These are phyloP conservation scores for Allomyces macrogynus DNA, from an alignment of 192 early-diverging fungal species.

Conservation along the genomic window DNA sequence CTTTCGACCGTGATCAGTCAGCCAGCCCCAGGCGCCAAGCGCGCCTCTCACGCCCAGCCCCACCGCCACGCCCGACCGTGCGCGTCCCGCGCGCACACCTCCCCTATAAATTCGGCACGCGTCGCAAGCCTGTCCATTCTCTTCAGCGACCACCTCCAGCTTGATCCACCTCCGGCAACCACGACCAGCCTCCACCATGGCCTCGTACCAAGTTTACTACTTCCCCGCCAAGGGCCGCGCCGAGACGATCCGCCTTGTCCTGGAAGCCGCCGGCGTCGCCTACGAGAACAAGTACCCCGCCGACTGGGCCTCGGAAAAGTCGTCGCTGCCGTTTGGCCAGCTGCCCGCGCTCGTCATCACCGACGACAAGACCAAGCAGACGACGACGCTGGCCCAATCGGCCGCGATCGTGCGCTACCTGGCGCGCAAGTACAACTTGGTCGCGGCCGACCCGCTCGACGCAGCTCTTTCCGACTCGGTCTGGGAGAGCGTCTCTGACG, in stretches of 20 bases:
- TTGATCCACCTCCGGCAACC: no score
- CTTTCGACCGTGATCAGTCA: no score
- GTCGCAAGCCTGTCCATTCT: no score
- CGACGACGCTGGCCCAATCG: conserved; percentile 18
- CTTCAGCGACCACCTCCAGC: no score
- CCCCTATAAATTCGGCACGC: no score
- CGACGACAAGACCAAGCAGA: conserved; percentile 7
- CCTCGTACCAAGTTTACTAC: background rate
- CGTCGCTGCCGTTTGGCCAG: conserved; percentile 20
- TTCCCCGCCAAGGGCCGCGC: background rate
- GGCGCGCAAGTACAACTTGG: conserved; percentile 14
- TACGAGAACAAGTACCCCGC: conserved; percentile 4
- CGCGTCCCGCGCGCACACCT: no score
- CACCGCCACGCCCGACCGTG: no score
- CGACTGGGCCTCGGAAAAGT: conserved; percentile 19
- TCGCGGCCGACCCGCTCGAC: conserved; percentile 8
- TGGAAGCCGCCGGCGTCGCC: background rate
- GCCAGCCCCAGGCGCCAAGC: no score
- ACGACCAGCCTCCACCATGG: background rate
- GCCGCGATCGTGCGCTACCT: conserved; percentile 27
- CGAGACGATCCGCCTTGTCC: background rate
- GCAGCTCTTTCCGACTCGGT: conserved; percentile 13
- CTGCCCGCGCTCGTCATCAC: conserved; percentile 26
- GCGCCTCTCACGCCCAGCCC: no score
- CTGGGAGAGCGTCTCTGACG: conserved; percentile 6